Evolutionary conservation across 176 grass and related monocot species (phyloP).

Genomic region (Carex parvula): DNA sequence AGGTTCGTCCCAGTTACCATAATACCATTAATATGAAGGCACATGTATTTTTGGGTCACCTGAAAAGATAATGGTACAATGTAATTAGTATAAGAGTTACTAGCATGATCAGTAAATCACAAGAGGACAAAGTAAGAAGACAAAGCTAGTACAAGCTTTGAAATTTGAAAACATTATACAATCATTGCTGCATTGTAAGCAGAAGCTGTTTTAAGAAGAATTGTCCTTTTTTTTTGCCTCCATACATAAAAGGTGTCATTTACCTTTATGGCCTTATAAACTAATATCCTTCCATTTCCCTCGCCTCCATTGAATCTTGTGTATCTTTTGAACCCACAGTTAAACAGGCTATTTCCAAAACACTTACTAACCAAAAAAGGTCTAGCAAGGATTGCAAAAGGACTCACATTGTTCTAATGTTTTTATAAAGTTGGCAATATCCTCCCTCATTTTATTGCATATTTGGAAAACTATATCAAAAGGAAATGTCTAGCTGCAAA

Average conservation of each 20-base stretch:
- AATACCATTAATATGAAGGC: conserved; percentile 59
- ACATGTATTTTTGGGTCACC: conserved; percentile 53
- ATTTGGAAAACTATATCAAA: background rate
- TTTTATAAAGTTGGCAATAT: background rate
- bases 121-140: background rate
- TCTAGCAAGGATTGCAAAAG: background rate
- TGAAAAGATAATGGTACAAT: conserved; percentile 27
- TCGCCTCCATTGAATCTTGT: background rate
- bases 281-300: background rate
- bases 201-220: background rate
- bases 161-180: background rate
- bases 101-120: background rate
- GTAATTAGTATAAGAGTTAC: background rate
- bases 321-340: background rate
- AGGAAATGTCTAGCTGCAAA: conserved; percentile 2
- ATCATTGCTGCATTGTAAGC: background rate
- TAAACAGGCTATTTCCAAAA: background rate
- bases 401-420: conserved; percentile 1
- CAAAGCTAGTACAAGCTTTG: background rate
- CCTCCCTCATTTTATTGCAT: background rate
- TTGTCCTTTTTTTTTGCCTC: background rate
- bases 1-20: conserved; percentile 49
- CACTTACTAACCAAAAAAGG: background rate
- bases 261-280: background rate
- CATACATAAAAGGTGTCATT: background rate